phyloP scores from a whole-genome alignment of 2,329 filamentous ascomycete genomes.

The Trichocomaceae sp. region DNA sequence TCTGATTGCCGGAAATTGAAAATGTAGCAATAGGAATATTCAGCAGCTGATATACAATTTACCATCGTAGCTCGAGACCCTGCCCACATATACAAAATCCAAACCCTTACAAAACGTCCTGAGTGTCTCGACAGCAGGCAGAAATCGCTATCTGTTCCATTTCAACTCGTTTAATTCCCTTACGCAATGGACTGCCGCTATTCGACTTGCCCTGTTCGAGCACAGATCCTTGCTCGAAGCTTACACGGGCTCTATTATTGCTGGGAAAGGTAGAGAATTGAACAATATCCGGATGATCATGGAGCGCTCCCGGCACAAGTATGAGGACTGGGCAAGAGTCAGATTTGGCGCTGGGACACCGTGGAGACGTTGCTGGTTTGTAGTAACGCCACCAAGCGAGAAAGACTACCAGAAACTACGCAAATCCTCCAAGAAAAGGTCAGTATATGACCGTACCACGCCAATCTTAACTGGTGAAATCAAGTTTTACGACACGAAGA shows the following conservation, averaged over 20 bases:
- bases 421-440: constrained; percentile 75
- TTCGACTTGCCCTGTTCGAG: constrained; percentile 89
- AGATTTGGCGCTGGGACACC: constrained; percentile 92
- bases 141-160: constrained; percentile 90
- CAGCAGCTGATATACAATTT: neutral
- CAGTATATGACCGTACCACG: constrained; percentile 69
- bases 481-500: constrained; percentile 91
- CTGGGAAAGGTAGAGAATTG: constrained; percentile 80
- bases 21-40: neutral
- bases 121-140: constrained; percentile 89
- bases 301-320: constrained; percentile 67
- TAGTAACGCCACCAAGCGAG: constrained; percentile 85
- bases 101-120: constrained; percentile 88
- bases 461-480: constrained; percentile 76
- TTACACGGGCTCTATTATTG: constrained; percentile 91
- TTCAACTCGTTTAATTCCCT: constrained; percentile 93
- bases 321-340: constrained; percentile 91
- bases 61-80: constrained; percentile 65
- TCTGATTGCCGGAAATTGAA: neutral
- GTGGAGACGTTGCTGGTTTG: constrained; percentile 95
- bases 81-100: constrained; percentile 71
- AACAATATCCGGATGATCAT: constrained; percentile 90
- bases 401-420: constrained; percentile 81
- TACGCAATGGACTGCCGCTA: constrained; percentile 91
- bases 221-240: constrained; percentile 89